phyloP scores from a whole-genome alignment of 495 filamentous ascomycete species.

The Xylaria cubensis region DNA sequence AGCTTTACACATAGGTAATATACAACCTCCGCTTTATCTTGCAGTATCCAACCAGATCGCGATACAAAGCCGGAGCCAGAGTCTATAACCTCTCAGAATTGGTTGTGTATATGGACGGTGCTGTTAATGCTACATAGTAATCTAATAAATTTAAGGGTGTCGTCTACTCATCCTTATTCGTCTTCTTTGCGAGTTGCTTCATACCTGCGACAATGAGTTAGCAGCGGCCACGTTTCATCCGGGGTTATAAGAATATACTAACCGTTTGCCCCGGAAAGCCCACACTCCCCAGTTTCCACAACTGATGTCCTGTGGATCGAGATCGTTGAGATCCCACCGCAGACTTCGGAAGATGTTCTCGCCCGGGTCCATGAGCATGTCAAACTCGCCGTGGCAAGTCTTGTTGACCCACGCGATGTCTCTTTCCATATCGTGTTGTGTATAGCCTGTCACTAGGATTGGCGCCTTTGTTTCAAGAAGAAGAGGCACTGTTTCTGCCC shows the following conservation, averaged over 20 bases:
- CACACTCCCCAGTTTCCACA: conserved; percentile 97
- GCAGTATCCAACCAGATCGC: background rate
- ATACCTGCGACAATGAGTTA: conserved; percentile 51
- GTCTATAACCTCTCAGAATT: background rate
- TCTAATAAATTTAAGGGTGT: background rate
- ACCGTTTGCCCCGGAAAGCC: conserved; percentile 97
- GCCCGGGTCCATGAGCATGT: conserved; percentile 87
- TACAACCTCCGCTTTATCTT: conserved; percentile 3
- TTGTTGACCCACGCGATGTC: conserved; percentile 89
- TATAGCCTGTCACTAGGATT: conserved; percentile 93
- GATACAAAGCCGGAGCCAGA: background rate
- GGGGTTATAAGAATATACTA: conserved; percentile 45
- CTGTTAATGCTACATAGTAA: background rate
- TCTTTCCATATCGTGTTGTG: conserved; percentile 89
- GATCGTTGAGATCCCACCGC: conserved; percentile 95
- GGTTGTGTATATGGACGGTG: background rate
- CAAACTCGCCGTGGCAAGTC: conserved; percentile 84
- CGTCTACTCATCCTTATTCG: conserved; percentile 23
- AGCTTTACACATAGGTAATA: background rate
- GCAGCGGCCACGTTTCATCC: background rate
- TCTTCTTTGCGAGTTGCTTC: conserved; percentile 65
- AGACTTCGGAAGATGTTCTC: conserved; percentile 95
- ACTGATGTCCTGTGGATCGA: conserved; percentile 92
- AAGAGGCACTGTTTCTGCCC: conserved; percentile 86
- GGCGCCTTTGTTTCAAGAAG: conserved; percentile 94